Conservation (phyloP, 352 stramenopile genomes). For the Phytopythium cucurbitacearum region DNA sequence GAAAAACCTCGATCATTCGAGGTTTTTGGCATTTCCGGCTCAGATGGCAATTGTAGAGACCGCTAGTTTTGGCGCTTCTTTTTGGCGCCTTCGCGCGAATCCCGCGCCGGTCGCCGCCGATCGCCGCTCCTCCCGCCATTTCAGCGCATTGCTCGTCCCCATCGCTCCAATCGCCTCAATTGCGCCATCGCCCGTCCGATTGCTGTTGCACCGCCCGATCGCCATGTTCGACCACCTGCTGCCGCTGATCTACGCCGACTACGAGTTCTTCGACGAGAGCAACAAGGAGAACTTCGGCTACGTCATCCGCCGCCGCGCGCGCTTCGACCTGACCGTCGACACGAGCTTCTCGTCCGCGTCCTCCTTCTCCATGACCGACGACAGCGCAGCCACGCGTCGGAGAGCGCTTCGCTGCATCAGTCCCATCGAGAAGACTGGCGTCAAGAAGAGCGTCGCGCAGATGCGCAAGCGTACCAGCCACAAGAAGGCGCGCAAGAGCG, state of each 20-base stretch:
- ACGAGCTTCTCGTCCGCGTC: not conserved
- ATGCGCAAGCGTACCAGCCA: slow-evolving; percentile 9
- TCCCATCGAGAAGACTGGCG: not conserved
- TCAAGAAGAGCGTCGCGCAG: slow-evolving; percentile 13
- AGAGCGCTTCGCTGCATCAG: slow-evolving; percentile 15
- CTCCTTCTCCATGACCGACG: too few species aligned
- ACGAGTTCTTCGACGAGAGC: slow-evolving; percentile 33
- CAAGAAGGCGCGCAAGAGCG: slow-evolving; percentile 18
- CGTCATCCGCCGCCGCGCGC: slow-evolving; percentile 27
- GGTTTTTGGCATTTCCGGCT: too few species aligned
- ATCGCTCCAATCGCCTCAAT: not conserved
- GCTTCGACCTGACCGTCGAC: not conserved
- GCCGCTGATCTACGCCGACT: slow-evolving; percentile 36
- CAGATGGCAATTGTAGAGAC: too few species aligned
- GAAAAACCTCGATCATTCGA: not conserved
- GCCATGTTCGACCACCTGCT: slow-evolving; percentile 38
- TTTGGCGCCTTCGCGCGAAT: slow-evolving; percentile 18
- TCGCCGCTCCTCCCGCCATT: too few species aligned
- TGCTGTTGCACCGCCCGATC: not conserved
- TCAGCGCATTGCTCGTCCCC: slow-evolving; percentile 1
- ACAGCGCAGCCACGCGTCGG: slow-evolving; percentile 10
- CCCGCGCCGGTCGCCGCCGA: not conserved
- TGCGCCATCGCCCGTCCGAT: too few species aligned
- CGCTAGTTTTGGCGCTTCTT: slow-evolving; percentile 1
- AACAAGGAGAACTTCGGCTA: slow-evolving; percentile 77